Conservation (phyloP, 352 stramenopile genomes). For the Phytophthora crassamura region DNA sequence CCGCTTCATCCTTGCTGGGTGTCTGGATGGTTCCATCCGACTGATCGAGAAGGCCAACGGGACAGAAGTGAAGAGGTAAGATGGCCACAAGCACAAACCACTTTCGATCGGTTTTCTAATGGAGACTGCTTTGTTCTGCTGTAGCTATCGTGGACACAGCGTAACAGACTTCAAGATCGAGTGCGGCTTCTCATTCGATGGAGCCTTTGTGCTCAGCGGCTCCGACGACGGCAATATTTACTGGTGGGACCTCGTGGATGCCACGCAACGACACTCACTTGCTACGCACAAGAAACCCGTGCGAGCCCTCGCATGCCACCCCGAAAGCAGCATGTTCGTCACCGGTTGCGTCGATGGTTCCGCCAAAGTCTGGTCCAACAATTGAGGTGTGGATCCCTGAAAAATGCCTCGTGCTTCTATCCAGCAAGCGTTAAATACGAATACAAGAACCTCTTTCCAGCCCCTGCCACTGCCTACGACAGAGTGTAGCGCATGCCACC, state of each 20-base stretch:
- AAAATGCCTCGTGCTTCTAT: background rate
- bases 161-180: constrained; percentile 77
- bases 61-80: constrained; percentile 75
- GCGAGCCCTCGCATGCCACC: constrained; percentile 68
- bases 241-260: constrained; percentile 67
- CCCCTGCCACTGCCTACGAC: constrained; percentile 47
- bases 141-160: constrained; percentile 69
- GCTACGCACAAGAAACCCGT: constrained; percentile 67
- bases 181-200: constrained; percentile 71
- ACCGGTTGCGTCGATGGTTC: constrained; percentile 69
- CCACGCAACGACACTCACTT: constrained; percentile 46
- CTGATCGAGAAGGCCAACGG: constrained; percentile 78
- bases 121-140: too few relatives aligned
- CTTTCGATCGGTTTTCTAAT: background rate
- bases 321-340: constrained; percentile 68
- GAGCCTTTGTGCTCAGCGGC: constrained; percentile 70
- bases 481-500: constrained; percentile 86
- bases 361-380: constrained; percentile 71
- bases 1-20: constrained; percentile 81
- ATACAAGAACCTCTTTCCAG: constrained; percentile 4
- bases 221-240: constrained; percentile 80
- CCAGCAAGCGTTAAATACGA: constrained; percentile 25
- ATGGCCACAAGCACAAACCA: background rate
- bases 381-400: constrained; percentile 4
- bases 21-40: constrained; percentile 73